Evolutionary conservation across 768 basidiomycete species (phyloP), one percentile per base, ranked within the genome.

Genomic region (Rhodotorula diobovata): DNA sequence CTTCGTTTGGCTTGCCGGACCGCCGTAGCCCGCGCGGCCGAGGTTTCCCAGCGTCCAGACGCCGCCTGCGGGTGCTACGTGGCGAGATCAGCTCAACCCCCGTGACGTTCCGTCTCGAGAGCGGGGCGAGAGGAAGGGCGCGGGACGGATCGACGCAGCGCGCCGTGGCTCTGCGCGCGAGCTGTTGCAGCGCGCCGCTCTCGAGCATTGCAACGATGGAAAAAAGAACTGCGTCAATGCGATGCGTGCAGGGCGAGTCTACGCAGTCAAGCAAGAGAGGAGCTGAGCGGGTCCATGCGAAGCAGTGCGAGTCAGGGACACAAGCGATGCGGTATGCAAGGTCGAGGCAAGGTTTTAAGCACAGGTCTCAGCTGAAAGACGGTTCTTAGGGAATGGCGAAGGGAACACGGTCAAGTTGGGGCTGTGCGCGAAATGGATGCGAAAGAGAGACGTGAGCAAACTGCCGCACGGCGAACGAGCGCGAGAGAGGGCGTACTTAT

Each of bases 1-100:
- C n/a, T n/a, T n/a, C n/a, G n/a, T n/a, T n/a, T n/a, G n/a, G n/a
- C n/a, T n/a, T n/a, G n/a, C n/a, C 50, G 90, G 88, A 28, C 89
- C 90, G 54, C 94, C 94, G 80, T 89, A 93, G 2, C 92, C 94
- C 41, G 93, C 88, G 67, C 93, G 82, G 74, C 84, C 93, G 84
- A 92, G 84, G 78, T 93, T 95, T 2, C 91, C 63, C n/a, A 70
- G 46, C 6, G 70, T 71, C 70, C 73, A 75, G 18, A 67, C 65
- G 32, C 58, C 45, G 28, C 62, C 61, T 86, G 84, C 88, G 20
- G 93, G 96, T 70, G 91, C 92, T 94, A 1, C 25, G 30, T 1
- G 7, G 28, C 28, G 45, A 28, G 48, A 11, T 7, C 10, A 8
- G 48, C 23, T n/a, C n/a, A n/a, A n/a, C n/a, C n/a, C n/a, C n/a